Conservation (phyloP, 768 basidiomycete species). For the Amanita fuliginea region DNA sequence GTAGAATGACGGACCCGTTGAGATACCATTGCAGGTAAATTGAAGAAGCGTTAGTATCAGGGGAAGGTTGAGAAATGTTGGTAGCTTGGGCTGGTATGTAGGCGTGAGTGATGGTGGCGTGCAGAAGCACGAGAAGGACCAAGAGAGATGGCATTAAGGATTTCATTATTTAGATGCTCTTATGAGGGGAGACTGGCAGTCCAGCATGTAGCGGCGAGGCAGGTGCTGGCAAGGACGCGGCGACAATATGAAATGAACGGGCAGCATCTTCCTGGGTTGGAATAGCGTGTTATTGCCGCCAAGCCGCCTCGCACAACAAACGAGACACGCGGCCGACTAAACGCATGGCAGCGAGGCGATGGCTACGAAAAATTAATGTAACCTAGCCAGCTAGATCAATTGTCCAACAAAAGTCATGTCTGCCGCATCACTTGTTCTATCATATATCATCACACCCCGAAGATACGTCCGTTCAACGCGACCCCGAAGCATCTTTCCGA, state of each 20-base stretch:
- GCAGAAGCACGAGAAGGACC: slow-evolving; percentile 8
- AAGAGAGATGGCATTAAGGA: background rate
- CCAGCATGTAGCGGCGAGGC: background rate
- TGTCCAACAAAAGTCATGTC: background rate
- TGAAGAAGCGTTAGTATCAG: slow-evolving; percentile 41
- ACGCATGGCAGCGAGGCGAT: too few species aligned
- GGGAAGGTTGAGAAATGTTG: slow-evolving; percentile 43
- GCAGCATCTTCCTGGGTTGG: background rate
- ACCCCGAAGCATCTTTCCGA: slow-evolving; percentile 62
- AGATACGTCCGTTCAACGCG: slow-evolving; percentile 70
- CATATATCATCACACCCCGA: slow-evolving; percentile 65
- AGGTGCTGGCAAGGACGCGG: background rate
- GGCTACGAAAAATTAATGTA: background rate
- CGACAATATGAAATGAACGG: background rate
- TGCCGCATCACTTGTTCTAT: slow-evolving; percentile 11
- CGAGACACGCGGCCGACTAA: too few species aligned
- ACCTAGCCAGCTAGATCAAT: background rate
- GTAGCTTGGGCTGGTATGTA: slow-evolving; percentile 71
- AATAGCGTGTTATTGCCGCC: background rate
- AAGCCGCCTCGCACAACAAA: background rate
- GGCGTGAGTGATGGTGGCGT: slow-evolving; percentile 16
- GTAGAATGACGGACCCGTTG: slow-evolving; percentile 27
- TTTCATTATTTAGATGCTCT: background rate
- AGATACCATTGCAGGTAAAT: slow-evolving; percentile 53
- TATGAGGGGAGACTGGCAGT: background rate